A percentile compares a stretch with the other conserved stretches of the same genome.
phyloP scores from a whole-genome alignment of 352 stramenopile genomes.

The Globisporangium cylindrosporum region DNA sequence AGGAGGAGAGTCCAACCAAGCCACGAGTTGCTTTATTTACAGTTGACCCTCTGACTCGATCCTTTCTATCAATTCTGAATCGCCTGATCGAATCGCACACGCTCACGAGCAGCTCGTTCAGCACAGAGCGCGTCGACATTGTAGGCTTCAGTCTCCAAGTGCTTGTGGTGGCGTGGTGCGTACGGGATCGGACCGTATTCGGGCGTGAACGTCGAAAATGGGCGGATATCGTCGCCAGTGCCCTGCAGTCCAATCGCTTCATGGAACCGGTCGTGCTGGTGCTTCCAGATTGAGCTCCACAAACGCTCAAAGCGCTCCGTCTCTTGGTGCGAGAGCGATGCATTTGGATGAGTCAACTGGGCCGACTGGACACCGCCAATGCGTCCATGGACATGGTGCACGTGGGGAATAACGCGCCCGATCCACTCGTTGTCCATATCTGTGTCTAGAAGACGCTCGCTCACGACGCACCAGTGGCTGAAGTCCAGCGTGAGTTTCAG shows the following conservation, averaged over 20 bases:
- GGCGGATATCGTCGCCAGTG: background rate
- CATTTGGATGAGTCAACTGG: conserved; percentile 45
- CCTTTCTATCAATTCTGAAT: background rate
- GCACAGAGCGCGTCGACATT: conserved; percentile 49
- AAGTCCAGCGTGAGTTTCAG: conserved; percentile 71
- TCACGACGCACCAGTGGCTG: conserved; percentile 63
- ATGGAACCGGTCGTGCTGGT: conserved; percentile 24
- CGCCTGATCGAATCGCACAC: conserved; percentile 25
- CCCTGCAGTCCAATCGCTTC: conserved; percentile 15
- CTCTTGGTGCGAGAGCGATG: conserved; percentile 25
- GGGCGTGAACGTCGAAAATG: conserved; percentile 58
- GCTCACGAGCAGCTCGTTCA: conserved; percentile 35
- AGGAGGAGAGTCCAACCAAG: background rate
- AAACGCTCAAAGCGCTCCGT: conserved; percentile 52
- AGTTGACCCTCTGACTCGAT: background rate
- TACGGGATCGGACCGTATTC: conserved; percentile 76
- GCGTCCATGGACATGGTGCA: conserved; percentile 62
- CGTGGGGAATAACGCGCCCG: conserved; percentile 46
- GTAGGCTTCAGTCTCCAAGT: conserved; percentile 36
- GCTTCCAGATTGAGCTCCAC: conserved; percentile 46
- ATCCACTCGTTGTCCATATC: conserved; percentile 40
- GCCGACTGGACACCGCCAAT: conserved; percentile 49
- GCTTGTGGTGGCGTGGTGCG: conserved; percentile 29
- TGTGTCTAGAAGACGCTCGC: conserved; percentile 54
- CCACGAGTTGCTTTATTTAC: background rate